Base-by-base conservation (phyloP, 2,329 filamentous ascomycete species). In the Neobulgaria alba region DNA sequence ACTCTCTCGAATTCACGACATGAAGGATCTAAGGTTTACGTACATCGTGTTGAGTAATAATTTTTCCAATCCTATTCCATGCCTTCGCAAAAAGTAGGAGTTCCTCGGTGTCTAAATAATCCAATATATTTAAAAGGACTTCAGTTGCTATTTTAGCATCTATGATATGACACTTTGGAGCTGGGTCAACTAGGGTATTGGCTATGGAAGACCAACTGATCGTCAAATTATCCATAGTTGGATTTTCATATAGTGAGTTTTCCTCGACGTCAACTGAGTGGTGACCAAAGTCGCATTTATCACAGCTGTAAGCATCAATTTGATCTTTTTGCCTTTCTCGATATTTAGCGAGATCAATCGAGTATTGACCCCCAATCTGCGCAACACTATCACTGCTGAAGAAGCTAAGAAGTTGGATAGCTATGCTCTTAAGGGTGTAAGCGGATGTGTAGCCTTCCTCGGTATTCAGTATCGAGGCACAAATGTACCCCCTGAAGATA, bases 351-450 rank as follows among this genome's bases (percentile, higher is more conserved):
- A 68, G 52, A 10, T 59, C 33, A 10, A 58, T 32, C 3, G 16
- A 17, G 2, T 29, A 10, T 3, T 36, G 37, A 7, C 54, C 56
- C 30, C 61, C 19, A 0, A 51, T 46, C 41, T 71, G 68, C 39
- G 71, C 66, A 2, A 72, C 34, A 2, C 40, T 58, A 1, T 68
- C 64, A 46, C 68, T 71, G 21, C 59, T 59, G 49, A 72, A 72
- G 54, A 73, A 71, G 46, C 67, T 71, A 2, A 72, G 54, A 16
- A 72, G 43, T 52, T 72, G 68, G 18, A 72, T 71, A 12, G 66
- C 61, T 16, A 72, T 64, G 3, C 60, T 63, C 41, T 68, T 69
- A 16, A 72, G 57, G 0, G 67, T 71, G 43, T 72, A 72, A 0
- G 68, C 69, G 1, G 67, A 63, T 0, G 68, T 71, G 48, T 67